phyloP scores from a whole-genome alignment of 2,329 filamentous ascomycete species.

The Sporothrix euskadiensis region DNA sequence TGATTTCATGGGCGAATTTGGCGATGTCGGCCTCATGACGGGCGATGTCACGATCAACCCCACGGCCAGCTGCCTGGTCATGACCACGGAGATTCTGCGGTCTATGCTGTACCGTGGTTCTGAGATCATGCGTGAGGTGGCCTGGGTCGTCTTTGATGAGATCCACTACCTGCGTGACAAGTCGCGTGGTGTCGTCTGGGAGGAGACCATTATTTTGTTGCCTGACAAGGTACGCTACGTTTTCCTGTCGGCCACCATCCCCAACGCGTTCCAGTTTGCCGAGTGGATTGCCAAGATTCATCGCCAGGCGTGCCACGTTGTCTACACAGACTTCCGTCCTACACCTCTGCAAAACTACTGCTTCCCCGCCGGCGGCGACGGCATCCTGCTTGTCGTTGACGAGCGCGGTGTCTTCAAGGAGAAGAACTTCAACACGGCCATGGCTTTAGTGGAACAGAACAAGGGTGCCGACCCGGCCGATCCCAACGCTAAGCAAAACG shows the following conservation, averaged over 20 bases:
- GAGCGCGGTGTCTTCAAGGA: constrained; percentile 96
- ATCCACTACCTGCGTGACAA: constrained; percentile 99
- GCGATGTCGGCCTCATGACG: constrained; percentile 96
- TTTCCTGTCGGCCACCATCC: constrained; percentile 96
- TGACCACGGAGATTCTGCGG: constrained; percentile 98
- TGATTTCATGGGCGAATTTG: constrained; percentile 94
- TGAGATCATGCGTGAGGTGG: constrained; percentile 99
- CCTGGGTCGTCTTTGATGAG: constrained; percentile 98
- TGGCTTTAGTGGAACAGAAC: constrained; percentile 84
- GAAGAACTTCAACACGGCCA: constrained; percentile 95
- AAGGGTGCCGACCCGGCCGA: constrained; percentile 83
- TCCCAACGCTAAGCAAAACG: constrained; percentile 75
- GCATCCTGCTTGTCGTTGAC: constrained; percentile 91
- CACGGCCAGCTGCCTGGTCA: constrained; percentile 94
- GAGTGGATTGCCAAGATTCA: constrained; percentile 99
- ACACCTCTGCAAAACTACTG: constrained; percentile 98
- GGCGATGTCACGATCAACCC: constrained; percentile 99
- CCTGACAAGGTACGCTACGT: constrained; percentile 99
- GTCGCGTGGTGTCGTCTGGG: constrained; percentile 93
- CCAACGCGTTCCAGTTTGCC: constrained; percentile 98
- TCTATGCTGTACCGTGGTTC: constrained; percentile 98
- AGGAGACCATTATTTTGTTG: constrained; percentile 96
- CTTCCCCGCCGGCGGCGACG: constrained; percentile 88
- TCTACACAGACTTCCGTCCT: constrained; percentile 97
- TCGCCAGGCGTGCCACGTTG: constrained; percentile 95